Conservation (phyloP, 805 yeast genomes). For the Pichia exigua region DNA sequence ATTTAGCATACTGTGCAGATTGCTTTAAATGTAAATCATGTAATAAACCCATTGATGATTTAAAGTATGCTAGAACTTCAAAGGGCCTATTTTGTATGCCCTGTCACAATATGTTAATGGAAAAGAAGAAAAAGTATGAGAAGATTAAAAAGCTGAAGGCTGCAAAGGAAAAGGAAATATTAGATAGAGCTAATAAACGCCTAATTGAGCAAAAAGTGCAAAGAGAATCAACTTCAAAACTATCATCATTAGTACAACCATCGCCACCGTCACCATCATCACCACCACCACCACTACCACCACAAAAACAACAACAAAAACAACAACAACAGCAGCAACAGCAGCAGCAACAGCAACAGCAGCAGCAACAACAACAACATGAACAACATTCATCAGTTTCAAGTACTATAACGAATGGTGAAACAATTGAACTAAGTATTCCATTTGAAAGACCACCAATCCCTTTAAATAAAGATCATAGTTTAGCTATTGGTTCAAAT, state of each 20-base stretch:
- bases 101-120: conserved; percentile 80
- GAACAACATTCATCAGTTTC: no score
- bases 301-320: background rate
- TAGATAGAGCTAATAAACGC: background rate
- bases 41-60: conserved; percentile 74
- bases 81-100: conserved; percentile 90
- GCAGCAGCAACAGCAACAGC: background rate
- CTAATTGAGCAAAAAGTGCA: background rate
- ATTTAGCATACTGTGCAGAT: conserved; percentile 85
- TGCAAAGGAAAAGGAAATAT: conserved; percentile 4
- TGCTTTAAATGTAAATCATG: conserved; percentile 91
- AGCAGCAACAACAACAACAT: background rate
- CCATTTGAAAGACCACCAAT: background rate
- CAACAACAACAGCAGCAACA: no score
- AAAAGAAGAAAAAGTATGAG: conserved; percentile 62
- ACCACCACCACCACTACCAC: background rate
- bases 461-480: background rate
- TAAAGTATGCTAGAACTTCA: conserved; percentile 86
- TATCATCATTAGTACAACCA: background rate
- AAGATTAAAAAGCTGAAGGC: conserved; percentile 30
- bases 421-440: background rate
- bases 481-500: background rate
- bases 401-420: background rate
- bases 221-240: background rate
- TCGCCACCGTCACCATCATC: background rate